These are phyloP conservation scores for Penicillium frequentans DNA, from an alignment of 2,329 filamentous ascomycete genomes.

Conservation along the genomic window DNA sequence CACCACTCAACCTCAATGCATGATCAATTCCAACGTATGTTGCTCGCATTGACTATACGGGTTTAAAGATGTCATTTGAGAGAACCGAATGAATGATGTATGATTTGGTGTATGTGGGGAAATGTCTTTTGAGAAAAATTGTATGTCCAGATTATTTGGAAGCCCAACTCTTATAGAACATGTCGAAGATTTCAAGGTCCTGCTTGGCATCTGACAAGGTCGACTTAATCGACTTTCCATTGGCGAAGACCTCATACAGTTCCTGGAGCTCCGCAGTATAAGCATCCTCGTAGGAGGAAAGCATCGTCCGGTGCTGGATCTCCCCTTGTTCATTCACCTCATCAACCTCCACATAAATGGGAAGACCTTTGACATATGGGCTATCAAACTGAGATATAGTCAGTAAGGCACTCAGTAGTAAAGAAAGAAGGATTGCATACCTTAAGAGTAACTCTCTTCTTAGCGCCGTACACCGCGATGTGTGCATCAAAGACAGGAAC, in stretches of 20 bases:
- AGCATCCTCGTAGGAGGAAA: constrained; percentile 50
- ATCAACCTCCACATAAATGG: constrained; percentile 16
- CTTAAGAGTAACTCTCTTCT: constrained; percentile 16
- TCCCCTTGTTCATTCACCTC: constrained; percentile 19
- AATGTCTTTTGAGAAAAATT: not conserved
- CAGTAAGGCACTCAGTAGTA: not conserved
- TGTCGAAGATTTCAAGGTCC: constrained; percentile 39
- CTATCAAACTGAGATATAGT: constrained; percentile 3
- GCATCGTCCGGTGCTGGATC: constrained; percentile 37
- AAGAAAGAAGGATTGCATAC: not conserved
- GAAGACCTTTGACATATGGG: constrained; percentile 17
- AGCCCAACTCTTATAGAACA: constrained; percentile 26
- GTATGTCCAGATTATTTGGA: not conserved
- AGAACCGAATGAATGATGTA: not conserved
- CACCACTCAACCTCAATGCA: constrained; percentile 26
- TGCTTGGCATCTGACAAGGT: constrained; percentile 41
- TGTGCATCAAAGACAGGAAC: constrained; percentile 18
- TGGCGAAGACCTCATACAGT: constrained; percentile 35
- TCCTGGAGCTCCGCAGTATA: constrained; percentile 45
- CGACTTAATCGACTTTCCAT: constrained; percentile 43
- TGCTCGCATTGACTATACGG: not conserved
- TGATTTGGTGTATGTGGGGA: not conserved
- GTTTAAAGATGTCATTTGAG: not conserved
- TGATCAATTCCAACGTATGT: not conserved
- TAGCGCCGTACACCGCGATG: constrained; percentile 13